A percentile compares a stretch with the other conserved stretches of the same genome.
phyloP scores from a whole-genome alignment of 2,329 filamentous ascomycete species.

The Pseudofabraea citricarpa region DNA sequence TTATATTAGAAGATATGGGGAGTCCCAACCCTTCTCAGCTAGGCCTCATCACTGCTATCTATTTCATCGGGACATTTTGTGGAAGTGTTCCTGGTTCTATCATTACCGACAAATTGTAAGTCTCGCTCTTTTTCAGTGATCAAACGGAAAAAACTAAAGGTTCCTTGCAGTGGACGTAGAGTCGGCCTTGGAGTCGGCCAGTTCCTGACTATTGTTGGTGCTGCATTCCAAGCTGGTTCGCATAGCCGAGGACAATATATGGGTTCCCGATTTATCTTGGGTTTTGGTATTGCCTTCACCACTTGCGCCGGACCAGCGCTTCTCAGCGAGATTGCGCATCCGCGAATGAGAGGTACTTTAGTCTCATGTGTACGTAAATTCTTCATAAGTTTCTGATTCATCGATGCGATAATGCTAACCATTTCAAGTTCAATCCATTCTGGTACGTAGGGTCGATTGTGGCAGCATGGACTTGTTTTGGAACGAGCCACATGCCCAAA shows the following conservation, averaged over 20 bases:
- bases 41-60: neutral
- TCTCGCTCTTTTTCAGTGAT: too few relatives aligned
- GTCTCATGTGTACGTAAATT: neutral
- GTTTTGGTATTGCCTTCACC: neutral
- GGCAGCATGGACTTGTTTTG: conserved; percentile 36
- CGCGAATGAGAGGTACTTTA: neutral
- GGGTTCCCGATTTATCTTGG: neutral
- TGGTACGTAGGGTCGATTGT: conserved; percentile 42
- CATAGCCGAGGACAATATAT: conserved; percentile 1
- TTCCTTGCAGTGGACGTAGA: neutral
- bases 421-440: conserved; percentile 48
- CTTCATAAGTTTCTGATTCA: neutral
- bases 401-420: conserved; percentile 15
- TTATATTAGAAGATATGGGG: conserved; percentile 1
- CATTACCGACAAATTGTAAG: conserved; percentile 1
- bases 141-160: neutral
- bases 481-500: conserved; percentile 33
- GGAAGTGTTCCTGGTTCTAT: conserved; percentile 1
- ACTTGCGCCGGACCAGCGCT: neutral
- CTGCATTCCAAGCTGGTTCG: neutral
- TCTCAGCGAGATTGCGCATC: conserved; percentile 3
- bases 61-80: neutral
- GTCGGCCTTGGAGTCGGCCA: neutral
- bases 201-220: neutral
- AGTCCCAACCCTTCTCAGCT: neutral